Conservation (phyloP, 2,329 filamentous ascomycete species). For the Aspergillus floridensis region DNA sequence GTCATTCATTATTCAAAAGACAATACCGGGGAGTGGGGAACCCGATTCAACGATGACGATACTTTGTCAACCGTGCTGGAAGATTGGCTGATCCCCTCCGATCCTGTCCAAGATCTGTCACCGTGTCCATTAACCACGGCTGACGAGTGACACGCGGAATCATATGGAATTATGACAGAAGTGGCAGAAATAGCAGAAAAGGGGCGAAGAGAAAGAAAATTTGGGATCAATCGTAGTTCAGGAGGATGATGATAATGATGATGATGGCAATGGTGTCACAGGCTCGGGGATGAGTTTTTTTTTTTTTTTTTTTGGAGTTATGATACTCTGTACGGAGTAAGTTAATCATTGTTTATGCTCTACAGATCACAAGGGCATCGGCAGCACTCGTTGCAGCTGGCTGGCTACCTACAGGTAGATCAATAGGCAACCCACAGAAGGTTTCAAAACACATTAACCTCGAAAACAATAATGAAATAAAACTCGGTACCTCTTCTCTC, state of each 20-base stretch:
- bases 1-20: neutral
- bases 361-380: neutral
- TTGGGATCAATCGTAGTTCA: neutral
- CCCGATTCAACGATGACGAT: conserved; percentile 10
- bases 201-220: neutral
- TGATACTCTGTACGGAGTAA: neutral
- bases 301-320: neutral
- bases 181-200: neutral
- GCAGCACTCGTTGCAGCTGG: neutral
- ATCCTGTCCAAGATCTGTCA: neutral
- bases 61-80: neutral
- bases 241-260: neutral
- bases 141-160: neutral
- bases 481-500: too few relatives aligned
- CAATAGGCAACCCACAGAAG: neutral
- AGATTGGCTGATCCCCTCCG: neutral
- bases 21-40: neutral
- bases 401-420: neutral
- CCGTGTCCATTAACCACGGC: neutral
- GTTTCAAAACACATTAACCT: neutral
- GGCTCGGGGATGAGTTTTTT: conserved; percentile 4
- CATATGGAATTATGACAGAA: neutral
- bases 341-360: too few relatives aligned
- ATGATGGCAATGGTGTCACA: conserved; percentile 1
- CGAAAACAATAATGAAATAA: too few relatives aligned